Base-by-base conservation (phyloP, 306 rosid genomes). In the Acacia acuminata region DNA sequence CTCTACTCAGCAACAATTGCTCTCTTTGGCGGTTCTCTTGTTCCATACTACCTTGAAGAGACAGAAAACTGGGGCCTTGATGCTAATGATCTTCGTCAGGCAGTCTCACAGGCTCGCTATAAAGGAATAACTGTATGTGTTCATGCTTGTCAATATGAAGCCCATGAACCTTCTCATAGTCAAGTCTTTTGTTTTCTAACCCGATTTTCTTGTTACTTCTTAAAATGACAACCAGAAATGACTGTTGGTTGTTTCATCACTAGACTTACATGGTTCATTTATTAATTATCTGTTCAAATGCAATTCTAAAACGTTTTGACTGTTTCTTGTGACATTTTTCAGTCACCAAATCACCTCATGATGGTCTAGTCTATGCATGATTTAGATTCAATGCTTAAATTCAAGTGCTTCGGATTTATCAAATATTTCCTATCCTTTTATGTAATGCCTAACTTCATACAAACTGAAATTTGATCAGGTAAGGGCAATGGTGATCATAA, bases 51-150 rank as follows among this genome's bases (percentile, higher is more conserved):
- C 88, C 98, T 96, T n/a, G 99, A 96, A 85, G 99, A 96, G 90
- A 92, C 97, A 71, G 98, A 89, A 22, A 96, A 96, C 68, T 96
- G 99, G 99, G 99, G 99, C 83, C 99, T 96, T 32, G 98, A 96
- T 84, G 73, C 82, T 83, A 78, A 88, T 56, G 83, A 96, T 47
- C 99, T 96, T 82, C 94, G 87, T 81, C 90, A 78, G 65, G 85
- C 98, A 44, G 87, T 96, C 80, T 58, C 81, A 50, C 85, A 86
- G 82, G 99, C 97, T 88, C 98, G 98, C 86, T 80, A 32, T 48
- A 92, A 89, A 84, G 97, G 98, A 88, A 88, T 94, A 81, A 87
- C 86, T 80, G 99, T 96, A 83, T 82, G 85, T 82, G 58, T 83
- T 85, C 63, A 75, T 34, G 60, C 82, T 73, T 77, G 68, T 65